These are phyloP conservation scores for Eucalyptus pauciflora DNA, from an alignment of 345 rosid species.

Conservation along the genomic window DNA sequence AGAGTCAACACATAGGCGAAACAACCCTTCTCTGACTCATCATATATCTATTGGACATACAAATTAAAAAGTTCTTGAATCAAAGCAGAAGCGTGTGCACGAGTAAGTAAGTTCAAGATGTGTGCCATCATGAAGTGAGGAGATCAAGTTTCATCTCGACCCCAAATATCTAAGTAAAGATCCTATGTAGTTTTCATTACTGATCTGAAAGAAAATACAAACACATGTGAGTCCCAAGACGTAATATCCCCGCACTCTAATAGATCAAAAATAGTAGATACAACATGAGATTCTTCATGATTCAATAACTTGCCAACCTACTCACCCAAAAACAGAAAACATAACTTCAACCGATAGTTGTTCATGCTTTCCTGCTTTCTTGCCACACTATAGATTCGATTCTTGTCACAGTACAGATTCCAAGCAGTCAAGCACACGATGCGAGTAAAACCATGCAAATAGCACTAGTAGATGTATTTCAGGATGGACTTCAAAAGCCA, in stretches of 20 bases:
- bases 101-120: not conserved
- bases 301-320: not conserved
- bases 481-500: not conserved
- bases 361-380: not conserved
- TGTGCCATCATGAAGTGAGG: not conserved
- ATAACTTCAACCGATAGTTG: not conserved
- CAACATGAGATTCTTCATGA: not conserved
- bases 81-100: not conserved
- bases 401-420: not conserved
- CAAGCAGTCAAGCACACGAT: not conserved
- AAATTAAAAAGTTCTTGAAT: not conserved
- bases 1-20: conserved; percentile 23
- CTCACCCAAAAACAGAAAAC: not conserved
- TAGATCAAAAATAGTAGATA: not conserved
- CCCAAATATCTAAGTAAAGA: not conserved
- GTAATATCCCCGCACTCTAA: not conserved
- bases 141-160: not conserved
- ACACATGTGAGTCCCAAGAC: not conserved
- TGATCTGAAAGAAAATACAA: not conserved
- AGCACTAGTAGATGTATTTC: not conserved
- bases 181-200: not conserved
- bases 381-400: not conserved
- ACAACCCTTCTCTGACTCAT: not conserved
- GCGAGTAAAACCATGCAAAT: not conserved
- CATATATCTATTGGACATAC: not conserved